These are phyloP conservation scores for Teunomyces aglyptinius DNA, from an alignment of 805 yeast species.

Conservation along the genomic window DNA sequence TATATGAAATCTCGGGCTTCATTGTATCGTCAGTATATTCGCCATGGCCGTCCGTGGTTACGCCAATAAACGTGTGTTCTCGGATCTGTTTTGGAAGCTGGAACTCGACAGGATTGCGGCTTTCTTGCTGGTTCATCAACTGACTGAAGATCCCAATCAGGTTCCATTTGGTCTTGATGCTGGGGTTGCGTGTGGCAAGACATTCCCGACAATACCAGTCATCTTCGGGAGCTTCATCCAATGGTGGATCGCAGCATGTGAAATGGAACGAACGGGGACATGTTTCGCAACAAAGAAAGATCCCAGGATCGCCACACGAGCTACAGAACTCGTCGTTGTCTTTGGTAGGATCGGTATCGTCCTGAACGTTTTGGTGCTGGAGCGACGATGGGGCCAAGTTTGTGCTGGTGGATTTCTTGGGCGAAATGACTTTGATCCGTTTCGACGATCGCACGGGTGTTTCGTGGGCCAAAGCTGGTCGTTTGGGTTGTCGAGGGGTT, in stretches of 20 bases:
- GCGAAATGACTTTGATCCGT: slow-evolving; percentile 29
- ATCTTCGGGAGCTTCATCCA: slow-evolving; percentile 80
- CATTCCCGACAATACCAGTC: slow-evolving; percentile 90
- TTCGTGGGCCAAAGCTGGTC: neutral
- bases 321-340: slow-evolving; percentile 85
- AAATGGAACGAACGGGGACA: slow-evolving; percentile 94
- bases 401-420: slow-evolving; percentile 26
- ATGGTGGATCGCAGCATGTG: slow-evolving; percentile 87
- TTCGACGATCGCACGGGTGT: slow-evolving; percentile 2
- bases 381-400: slow-evolving; percentile 22
- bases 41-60: slow-evolving; percentile 63
- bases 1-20: slow-evolving; percentile 49
- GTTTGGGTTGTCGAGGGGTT: slow-evolving; percentile 3
- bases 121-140: slow-evolving; percentile 65
- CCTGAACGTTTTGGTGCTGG: neutral
- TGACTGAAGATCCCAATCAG: slow-evolving; percentile 52
- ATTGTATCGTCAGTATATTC: slow-evolving; percentile 57
- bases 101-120: slow-evolving; percentile 42
- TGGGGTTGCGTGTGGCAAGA: slow-evolving; percentile 38
- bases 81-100: slow-evolving; percentile 65
- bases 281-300: slow-evolving; percentile 88
- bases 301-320: slow-evolving; percentile 87
- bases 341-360: slow-evolving; percentile 14
- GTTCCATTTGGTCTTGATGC: slow-evolving; percentile 19
- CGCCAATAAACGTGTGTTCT: slow-evolving; percentile 67